phyloP scores from a whole-genome alignment of 306 rosid genomes.

The Glycyrrhiza uralensis region DNA sequence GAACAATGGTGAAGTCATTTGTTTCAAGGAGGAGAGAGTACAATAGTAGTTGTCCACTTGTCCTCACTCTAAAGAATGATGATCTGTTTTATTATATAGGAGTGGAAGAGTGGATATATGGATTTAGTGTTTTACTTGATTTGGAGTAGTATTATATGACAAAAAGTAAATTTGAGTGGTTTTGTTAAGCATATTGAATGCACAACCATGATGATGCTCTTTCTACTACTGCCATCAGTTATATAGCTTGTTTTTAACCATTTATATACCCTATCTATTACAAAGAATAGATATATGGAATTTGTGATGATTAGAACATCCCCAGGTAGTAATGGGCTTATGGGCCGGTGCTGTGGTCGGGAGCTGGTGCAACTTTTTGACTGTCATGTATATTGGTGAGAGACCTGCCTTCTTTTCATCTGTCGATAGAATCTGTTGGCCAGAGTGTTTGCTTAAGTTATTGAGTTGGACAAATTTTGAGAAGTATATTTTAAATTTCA shows the following conservation, averaged over 20 bases:
- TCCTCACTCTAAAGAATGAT: no score
- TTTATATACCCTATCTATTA: not conserved
- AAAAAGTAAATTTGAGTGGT: not conserved
- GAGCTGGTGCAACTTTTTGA: conserved; percentile 90
- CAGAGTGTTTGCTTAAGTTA: not conserved
- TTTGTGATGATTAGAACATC: conserved; percentile 23
- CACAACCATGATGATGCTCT: conserved; percentile 3
- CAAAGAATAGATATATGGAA: not conserved
- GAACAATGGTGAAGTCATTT: no score
- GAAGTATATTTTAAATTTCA: not conserved
- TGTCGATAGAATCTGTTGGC: not conserved
- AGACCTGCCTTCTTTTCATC: conserved; percentile 13
- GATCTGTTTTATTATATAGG: no score
- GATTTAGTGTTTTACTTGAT: not conserved
- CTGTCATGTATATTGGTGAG: conserved; percentile 88
- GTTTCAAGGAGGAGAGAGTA: no score
- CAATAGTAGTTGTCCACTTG: no score
- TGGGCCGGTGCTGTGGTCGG: conserved; percentile 76
- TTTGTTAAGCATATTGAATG: not conserved
- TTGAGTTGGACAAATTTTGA: not conserved
- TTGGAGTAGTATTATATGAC: not conserved
- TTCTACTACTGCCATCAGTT: not conserved
- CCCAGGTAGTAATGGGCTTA: conserved; percentile 61
- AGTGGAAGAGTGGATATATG: not conserved
- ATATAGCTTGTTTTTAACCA: not conserved